A percentile compares a stretch with the other conserved stretches of the same genome.
Conservation (phyloP, 495 filamentous ascomycete species). For the Pyrenula massariospora region DNA sequence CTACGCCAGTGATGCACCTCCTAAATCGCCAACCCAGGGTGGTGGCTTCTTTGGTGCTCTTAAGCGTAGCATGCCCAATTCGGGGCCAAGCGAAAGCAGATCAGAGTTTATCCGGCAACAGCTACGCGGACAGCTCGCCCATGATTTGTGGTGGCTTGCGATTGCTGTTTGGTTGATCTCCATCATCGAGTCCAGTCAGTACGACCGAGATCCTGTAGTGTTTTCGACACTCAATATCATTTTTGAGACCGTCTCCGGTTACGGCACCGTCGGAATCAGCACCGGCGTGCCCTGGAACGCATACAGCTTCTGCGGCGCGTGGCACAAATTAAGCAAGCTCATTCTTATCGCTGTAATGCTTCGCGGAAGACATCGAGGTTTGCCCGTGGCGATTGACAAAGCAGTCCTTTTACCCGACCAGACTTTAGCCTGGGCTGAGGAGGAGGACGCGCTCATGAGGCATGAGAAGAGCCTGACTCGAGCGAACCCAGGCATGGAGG, state of each 20-base stretch:
- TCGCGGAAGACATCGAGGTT: conserved; percentile 63
- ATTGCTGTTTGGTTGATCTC: conserved; percentile 62
- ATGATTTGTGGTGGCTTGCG: conserved; percentile 81
- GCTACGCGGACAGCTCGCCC: conserved; percentile 67
- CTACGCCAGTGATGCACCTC: conserved; percentile 31
- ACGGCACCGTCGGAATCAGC: conserved; percentile 76
- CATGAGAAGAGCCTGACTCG: conserved; percentile 14
- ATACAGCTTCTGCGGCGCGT: conserved; percentile 64
- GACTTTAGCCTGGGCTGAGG: conserved; percentile 40
- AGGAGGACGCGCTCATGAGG: conserved; percentile 45
- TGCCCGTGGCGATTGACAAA: conserved; percentile 72
- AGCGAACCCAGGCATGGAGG: background rate
- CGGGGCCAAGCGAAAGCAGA: conserved; percentile 14
- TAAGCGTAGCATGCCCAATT: conserved; percentile 5
- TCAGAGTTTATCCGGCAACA: conserved; percentile 48
- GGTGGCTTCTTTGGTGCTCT: background rate
- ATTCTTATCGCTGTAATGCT: conserved; percentile 70
- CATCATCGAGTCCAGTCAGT: conserved; percentile 59
- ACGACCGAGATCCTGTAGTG: conserved; percentile 49
- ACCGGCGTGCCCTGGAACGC: conserved; percentile 56
- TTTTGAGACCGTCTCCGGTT: conserved; percentile 75
- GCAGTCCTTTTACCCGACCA: conserved; percentile 63
- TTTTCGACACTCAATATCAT: conserved; percentile 77
- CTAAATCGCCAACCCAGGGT: conserved; percentile 12
- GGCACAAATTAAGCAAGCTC: conserved; percentile 61